These are phyloP conservation scores for Centrapalus pauciflorus DNA, from an alignment of 129 eudicot species.

Conservation along the genomic window DNA sequence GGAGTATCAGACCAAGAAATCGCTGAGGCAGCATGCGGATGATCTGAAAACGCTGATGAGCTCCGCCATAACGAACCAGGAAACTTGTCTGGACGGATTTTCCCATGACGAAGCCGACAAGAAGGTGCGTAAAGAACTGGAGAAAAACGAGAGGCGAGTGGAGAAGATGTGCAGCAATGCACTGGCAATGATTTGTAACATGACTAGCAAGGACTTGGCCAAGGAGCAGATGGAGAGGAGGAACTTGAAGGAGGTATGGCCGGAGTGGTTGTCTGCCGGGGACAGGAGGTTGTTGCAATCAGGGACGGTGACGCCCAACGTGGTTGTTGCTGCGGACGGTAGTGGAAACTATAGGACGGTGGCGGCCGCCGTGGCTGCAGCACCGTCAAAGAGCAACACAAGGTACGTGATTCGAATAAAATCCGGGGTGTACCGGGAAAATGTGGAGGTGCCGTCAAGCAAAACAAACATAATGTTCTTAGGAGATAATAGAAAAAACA, in stretches of 20 bases:
- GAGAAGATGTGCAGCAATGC: slow-evolving; percentile 85
- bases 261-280: slow-evolving; percentile 70
- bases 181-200: slow-evolving; percentile 73
- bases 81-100: slow-evolving; percentile 81
- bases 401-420: slow-evolving; percentile 78
- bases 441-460: slow-evolving; percentile 53
- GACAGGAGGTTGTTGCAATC: slow-evolving; percentile 74
- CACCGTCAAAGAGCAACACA: slow-evolving; percentile 55
- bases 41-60: slow-evolving; percentile 77
- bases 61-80: slow-evolving; percentile 78
- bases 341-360: slow-evolving; percentile 66
- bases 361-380: slow-evolving; percentile 73
- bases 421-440: slow-evolving; percentile 80
- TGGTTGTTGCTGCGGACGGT: slow-evolving; percentile 92
- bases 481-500: slow-evolving; percentile 71
- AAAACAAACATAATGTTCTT: slow-evolving; percentile 76
- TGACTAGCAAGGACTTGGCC: slow-evolving; percentile 54
- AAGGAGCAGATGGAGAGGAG: slow-evolving; percentile 37
- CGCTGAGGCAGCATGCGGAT: slow-evolving; percentile 45
- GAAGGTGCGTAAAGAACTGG: slow-evolving; percentile 39
- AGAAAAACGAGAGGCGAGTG: slow-evolving; percentile 34
- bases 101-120: slow-evolving; percentile 61
- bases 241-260: slow-evolving; percentile 50
- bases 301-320: slow-evolving; percentile 52
- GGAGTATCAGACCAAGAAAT: slow-evolving; percentile 36